These are phyloP conservation scores for Colletotrichum gloeosporioides DNA, from an alignment of 2,329 filamentous ascomycete species.

Conservation along the genomic window DNA sequence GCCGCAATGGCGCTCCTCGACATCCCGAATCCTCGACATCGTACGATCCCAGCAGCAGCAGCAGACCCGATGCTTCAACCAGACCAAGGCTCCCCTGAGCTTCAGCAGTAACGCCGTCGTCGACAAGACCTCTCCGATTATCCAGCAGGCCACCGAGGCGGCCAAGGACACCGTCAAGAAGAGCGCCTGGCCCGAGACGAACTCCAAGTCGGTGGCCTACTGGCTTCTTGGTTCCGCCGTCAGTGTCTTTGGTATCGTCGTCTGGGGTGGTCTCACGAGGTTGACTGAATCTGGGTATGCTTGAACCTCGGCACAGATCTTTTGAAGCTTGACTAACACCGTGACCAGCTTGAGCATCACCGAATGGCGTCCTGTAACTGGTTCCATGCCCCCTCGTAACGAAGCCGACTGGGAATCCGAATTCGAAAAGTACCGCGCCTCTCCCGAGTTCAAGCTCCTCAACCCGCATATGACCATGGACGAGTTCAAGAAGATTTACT, in stretches of 20 bases:
- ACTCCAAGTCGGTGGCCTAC: slow-evolving; percentile 80
- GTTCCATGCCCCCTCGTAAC: slow-evolving; percentile 83
- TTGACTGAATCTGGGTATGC: slow-evolving; percentile 93
- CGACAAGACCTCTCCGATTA: background rate
- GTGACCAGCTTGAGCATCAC: slow-evolving; percentile 85
- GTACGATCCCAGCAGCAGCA: slow-evolving; percentile 34
- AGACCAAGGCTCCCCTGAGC: slow-evolving; percentile 33
- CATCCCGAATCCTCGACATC: slow-evolving; percentile 44
- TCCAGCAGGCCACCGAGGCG: slow-evolving; percentile 2
- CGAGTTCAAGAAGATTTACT: slow-evolving; percentile 99
- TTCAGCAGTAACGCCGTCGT: slow-evolving; percentile 24
- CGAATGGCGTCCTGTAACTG: slow-evolving; percentile 97
- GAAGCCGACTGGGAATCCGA: slow-evolving; percentile 87
- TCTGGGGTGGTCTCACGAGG: slow-evolving; percentile 91
- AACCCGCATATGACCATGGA: slow-evolving; percentile 92
- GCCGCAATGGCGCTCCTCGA: slow-evolving; percentile 27
- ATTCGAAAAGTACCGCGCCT: slow-evolving; percentile 89
- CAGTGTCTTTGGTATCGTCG: slow-evolving; percentile 95
- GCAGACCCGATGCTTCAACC: slow-evolving; percentile 36
- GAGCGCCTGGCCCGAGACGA: slow-evolving; percentile 62
- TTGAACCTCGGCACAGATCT: background rate
- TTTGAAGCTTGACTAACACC: background rate
- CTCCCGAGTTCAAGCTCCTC: slow-evolving; percentile 89
- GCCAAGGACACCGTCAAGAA: slow-evolving; percentile 28
- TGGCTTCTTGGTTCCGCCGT: slow-evolving; percentile 92